Percentiles rank a stretch among this genome's conserved stretches.
Conservation (phyloP, 2,329 filamentous ascomycete genomes). For the Xylariaceae sp. region DNA sequence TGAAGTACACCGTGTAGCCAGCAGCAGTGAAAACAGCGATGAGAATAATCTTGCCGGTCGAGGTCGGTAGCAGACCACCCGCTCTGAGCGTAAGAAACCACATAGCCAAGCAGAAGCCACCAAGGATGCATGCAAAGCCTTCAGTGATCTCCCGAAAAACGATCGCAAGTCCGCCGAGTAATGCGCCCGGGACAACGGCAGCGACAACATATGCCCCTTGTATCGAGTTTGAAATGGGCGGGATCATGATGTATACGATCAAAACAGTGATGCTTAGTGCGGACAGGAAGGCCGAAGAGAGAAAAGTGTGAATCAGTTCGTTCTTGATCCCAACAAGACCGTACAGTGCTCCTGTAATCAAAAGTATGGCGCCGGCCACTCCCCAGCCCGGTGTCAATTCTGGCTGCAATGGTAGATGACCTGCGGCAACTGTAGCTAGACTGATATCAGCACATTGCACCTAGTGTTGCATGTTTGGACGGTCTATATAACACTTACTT, state of each 20-base stretch:
- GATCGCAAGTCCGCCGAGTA: constrained; percentile 69
- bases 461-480: not conserved
- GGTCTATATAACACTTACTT: constrained; percentile 21
- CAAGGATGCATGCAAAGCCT: constrained; percentile 76
- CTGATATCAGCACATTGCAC: constrained; percentile 6
- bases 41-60: constrained; percentile 65
- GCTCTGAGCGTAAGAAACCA: constrained; percentile 78
- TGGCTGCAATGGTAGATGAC: constrained; percentile 67
- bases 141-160: constrained; percentile 82
- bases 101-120: constrained; percentile 83
- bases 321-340: constrained; percentile 80
- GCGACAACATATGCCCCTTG: constrained; percentile 88
- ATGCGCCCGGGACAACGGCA: constrained; percentile 64
- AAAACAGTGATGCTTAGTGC: constrained; percentile 74
- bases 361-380: constrained; percentile 71
- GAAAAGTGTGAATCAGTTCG: constrained; percentile 71
- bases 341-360: constrained; percentile 68
- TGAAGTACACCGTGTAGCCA: constrained; percentile 73
- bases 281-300: constrained; percentile 71
- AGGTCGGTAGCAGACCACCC: constrained; percentile 67
- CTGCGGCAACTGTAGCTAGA: constrained; percentile 43
- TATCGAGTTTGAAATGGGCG: constrained; percentile 68
- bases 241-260: constrained; percentile 83
- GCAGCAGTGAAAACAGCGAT: constrained; percentile 68
- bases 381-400: constrained; percentile 76